Percentiles rank a stretch among this genome's conserved stretches.
These are phyloP conservation scores for Eimeria acervulina DNA, from an alignment of 169 alveolate species.

Conservation along the genomic window DNA sequence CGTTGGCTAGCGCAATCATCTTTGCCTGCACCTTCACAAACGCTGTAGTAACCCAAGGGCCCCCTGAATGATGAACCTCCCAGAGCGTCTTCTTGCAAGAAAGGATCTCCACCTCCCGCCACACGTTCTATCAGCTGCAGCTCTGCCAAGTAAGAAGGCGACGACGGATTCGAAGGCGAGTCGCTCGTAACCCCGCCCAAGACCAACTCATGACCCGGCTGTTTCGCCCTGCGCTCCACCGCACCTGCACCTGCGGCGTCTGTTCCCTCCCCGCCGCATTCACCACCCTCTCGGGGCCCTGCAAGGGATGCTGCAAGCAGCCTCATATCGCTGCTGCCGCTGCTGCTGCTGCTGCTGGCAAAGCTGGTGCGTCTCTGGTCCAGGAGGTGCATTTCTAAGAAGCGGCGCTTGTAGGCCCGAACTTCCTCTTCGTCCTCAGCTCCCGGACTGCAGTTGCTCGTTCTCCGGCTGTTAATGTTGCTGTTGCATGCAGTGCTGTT, in stretches of 20 bases:
- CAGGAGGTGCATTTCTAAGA: conserved; percentile 26
- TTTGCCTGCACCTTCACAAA: conserved; percentile 65
- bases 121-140: conserved; percentile 74
- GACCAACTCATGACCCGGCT: neutral
- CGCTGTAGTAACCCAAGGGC: conserved; percentile 78
- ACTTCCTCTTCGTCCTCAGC: conserved; percentile 64
- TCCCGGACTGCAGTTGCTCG: conserved; percentile 69
- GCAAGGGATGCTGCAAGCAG: conserved; percentile 38
- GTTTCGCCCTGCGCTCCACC: neutral
- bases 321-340: conserved; percentile 67
- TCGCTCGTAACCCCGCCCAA: conserved; percentile 20
- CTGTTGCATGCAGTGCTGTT: conserved; percentile 70
- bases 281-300: conserved; percentile 27
- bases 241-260: neutral
- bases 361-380: conserved; percentile 65
- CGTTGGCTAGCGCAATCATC: conserved; percentile 26
- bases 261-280: neutral
- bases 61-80: conserved; percentile 13
- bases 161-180: conserved; percentile 61
- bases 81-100: conserved; percentile 34
- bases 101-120: neutral
- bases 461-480: conserved; percentile 72
- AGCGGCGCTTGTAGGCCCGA: conserved; percentile 58
- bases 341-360: conserved; percentile 68
- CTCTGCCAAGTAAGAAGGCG: conserved; percentile 64